Evolutionary conservation across 1,284 basidiomycete genomes (phyloP).

Genomic region (Trichosporon sp.): DNA sequence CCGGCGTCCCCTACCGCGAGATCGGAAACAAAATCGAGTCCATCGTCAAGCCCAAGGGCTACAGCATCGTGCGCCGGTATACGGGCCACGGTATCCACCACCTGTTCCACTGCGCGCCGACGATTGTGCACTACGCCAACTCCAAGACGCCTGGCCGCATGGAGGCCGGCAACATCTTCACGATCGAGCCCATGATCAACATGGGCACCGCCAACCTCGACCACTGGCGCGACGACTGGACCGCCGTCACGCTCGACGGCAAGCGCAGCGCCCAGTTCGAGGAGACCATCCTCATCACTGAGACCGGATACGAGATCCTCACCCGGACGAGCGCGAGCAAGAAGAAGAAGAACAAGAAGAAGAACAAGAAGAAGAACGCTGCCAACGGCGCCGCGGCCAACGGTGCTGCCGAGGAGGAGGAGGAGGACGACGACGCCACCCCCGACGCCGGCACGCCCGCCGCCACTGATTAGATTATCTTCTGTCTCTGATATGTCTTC

Average conservation of each 20-base stretch:
- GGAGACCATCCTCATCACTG: conserved; percentile 88
- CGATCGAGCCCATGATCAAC: conserved; percentile 79
- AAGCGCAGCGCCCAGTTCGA: conserved; percentile 92
- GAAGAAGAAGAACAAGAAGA: conserved; percentile 52
- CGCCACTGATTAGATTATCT: conserved; percentile 27
- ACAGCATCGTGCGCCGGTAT: conserved; percentile 81
- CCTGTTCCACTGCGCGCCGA: conserved; percentile 59
- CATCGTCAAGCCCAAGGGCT: conserved; percentile 63
- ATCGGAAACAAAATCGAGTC: conserved; percentile 19
- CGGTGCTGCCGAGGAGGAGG: conserved; percentile 18
- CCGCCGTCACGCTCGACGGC: conserved; percentile 85
- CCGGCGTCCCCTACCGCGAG: conserved; percentile 73
- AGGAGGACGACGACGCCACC: conserved; percentile 27
- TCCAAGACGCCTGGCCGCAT: conserved; percentile 58
- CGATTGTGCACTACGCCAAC: conserved; percentile 57
- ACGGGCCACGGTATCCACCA: conserved; percentile 89
- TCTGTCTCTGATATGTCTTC: too few species aligned
- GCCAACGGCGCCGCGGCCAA: too few species aligned
- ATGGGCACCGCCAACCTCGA: conserved; percentile 63
- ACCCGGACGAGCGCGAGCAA: conserved; percentile 61
- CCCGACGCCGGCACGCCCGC: conserved; percentile 33
- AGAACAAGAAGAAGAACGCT: conserved; percentile 35
- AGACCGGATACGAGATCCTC: conserved; percentile 84
- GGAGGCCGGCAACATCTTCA: conserved; percentile 58
- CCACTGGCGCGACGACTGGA: conserved; percentile 70